Base-by-base conservation (phyloP, 257 asterid genomes). In the Solanum piurae region DNA sequence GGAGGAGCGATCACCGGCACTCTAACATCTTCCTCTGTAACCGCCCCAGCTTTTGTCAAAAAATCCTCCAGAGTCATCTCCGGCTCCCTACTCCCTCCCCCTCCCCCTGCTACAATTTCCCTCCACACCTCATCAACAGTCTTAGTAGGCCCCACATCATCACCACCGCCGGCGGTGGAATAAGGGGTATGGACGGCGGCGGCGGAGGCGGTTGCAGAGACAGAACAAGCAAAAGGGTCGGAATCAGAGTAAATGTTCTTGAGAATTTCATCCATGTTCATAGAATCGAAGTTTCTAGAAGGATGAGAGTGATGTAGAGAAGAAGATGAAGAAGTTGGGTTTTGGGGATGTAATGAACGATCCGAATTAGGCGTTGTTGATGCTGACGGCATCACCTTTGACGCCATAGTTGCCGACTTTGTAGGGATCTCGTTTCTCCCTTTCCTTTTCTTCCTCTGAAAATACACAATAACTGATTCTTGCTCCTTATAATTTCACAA, bases 301-400 rank as follows among this genome's bases (percentile, higher is more conserved):
- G 90, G 98, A 91, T 92, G 95, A 75, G 96, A 75, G 73, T 89
- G 76, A 82, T 37, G 74, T 52, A 12, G 49, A 31, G 94, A 82
- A 62, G 93, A 64, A 42, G 62, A 6, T 52, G 58, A 80, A 68
- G 89, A 27, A 85, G 91, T 12, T 86, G 95, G 58, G 84, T 93
- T 76, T 34, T 96, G 68, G 77, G 95, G 86, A 83, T 91, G 96
- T 87, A 94, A 95, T 89, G 99, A 93, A 86, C 88, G 98, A 97
- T 97, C 98, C 97, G 97, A 95, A 92, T 97, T 97, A 94, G 98
- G 93, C 88, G 88, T 77, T 68, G 49, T 40, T 89, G 99, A 94
- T 88, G 96, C 91, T 88, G 98, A 93, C 88, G 98, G 90, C 96
- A 95, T 94, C 95, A 95, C 98, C 98, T 91, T 94, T 90, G 98